Percentiles rank a stretch among this genome's conserved stretches.
phyloP scores from a whole-genome alignment of 1,284 basidiomycete genomes.

The Trametes pubescens region DNA sequence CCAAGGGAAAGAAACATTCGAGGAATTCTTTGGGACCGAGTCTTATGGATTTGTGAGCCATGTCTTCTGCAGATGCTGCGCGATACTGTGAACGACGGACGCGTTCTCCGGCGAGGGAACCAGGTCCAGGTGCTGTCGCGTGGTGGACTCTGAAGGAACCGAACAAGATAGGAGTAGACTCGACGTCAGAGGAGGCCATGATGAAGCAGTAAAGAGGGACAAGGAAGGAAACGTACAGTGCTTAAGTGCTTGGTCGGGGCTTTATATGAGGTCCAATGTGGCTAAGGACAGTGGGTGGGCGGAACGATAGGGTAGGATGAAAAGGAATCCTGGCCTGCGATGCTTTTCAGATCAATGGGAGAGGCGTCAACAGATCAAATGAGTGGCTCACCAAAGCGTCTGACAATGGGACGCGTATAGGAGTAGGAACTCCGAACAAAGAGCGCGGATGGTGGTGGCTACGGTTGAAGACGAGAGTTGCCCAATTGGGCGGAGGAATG shows the following conservation, averaged over 20 bases:
- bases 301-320: too few species aligned
- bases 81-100: background rate
- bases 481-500: too few species aligned
- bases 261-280: too few species aligned
- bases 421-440: too few species aligned
- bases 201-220: background rate
- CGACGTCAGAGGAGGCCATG: background rate
- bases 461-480: background rate
- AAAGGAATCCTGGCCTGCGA: background rate
- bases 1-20: background rate
- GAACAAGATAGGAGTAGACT: background rate
- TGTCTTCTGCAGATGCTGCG: slow-evolving; percentile 3
- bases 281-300: too few species aligned
- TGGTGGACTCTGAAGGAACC: background rate
- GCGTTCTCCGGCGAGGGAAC: background rate
- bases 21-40: background rate
- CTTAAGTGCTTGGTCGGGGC: too few species aligned
- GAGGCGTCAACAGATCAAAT: too few species aligned
- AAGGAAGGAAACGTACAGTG: too few species aligned
- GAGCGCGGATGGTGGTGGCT: too few species aligned
- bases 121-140: background rate
- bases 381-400: background rate
- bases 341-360: too few species aligned
- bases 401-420: too few species aligned
- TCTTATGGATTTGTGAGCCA: slow-evolving; percentile 7